phyloP scores from a whole-genome alignment of 78 protist species.

The Monocercomonoides exilis region DNA sequence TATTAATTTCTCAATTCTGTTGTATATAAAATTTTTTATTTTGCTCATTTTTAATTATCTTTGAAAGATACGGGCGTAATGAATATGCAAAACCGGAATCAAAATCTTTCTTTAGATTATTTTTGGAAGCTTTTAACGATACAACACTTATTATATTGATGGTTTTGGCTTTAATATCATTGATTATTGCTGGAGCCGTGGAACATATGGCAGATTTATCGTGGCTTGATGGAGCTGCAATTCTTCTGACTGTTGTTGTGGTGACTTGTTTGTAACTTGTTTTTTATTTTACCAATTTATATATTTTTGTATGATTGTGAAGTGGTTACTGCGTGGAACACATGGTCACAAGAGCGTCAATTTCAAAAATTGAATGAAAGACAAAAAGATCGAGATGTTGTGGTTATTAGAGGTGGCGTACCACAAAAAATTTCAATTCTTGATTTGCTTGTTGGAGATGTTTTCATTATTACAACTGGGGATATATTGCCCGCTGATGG shows the following conservation, averaged over 20 bases:
- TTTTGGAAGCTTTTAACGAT: not conserved
- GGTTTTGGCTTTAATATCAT: not conserved
- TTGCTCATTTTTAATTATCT: too few relatives aligned
- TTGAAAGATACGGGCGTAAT: too few relatives aligned
- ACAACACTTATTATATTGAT: not conserved
- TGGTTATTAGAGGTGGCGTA: not conserved
- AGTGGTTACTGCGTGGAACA: slow-evolving; percentile 9
- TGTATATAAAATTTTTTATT: too few relatives aligned
- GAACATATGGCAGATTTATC: not conserved
- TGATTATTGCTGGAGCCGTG: not conserved
- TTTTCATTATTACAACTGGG: too few relatives aligned
- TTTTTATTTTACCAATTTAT: too few relatives aligned
- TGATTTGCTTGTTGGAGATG: not conserved
- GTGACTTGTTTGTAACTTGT: not conserved
- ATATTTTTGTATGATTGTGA: too few relatives aligned
- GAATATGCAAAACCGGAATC: not conserved
- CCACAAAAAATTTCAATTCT: not conserved
- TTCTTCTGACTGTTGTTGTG: not conserved
- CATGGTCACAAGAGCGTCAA: not conserved
- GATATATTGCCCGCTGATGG: not conserved
- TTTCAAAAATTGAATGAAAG: not conserved
- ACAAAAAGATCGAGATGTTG: not conserved
- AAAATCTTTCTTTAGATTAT: not conserved
- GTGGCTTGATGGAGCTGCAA: slow-evolving; percentile 12
- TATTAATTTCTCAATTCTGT: too few relatives aligned